Conservation (phyloP, 257 asterid genomes). For the Avicennia marina region DNA sequence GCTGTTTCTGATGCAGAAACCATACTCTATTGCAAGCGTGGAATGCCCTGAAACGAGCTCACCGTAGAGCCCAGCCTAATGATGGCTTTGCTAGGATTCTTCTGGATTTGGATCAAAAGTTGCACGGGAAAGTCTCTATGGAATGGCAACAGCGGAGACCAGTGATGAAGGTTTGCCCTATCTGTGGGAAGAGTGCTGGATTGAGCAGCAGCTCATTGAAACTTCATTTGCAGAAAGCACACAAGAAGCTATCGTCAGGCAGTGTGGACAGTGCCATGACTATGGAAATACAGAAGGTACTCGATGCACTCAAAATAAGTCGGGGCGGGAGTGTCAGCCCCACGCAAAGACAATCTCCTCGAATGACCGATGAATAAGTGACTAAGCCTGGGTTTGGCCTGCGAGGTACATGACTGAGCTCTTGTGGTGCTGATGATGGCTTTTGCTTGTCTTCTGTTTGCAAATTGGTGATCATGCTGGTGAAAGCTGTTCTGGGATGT, state of each 20-base stretch:
- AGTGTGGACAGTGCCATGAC: conserved; percentile 98
- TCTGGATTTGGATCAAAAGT: conserved; percentile 60
- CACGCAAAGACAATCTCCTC: conserved; percentile 56
- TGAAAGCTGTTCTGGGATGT: not conserved
- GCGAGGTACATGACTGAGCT: not conserved
- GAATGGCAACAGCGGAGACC: conserved; percentile 97
- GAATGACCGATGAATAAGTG: conserved; percentile 45
- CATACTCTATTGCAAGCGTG: conserved; percentile 72
- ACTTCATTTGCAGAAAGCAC: conserved; percentile 91
- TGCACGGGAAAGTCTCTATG: conserved; percentile 87
- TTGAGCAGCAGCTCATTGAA: conserved; percentile 95
- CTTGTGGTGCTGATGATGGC: not conserved
- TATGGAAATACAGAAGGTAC: conserved; percentile 89
- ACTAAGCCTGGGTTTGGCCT: not conserved
- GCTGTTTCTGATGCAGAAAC: conserved; percentile 48
- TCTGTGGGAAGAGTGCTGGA: conserved; percentile 94
- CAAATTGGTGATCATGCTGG: not conserved
- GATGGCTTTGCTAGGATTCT: conserved; percentile 92
- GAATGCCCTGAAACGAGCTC: conserved; percentile 76
- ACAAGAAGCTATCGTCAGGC: conserved; percentile 87
- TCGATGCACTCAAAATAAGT: conserved; percentile 81
- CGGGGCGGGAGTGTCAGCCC: conserved; percentile 96
- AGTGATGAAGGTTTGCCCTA: conserved; percentile 86
- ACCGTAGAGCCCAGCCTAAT: conserved; percentile 94
- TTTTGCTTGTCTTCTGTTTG: not conserved